Base-by-base conservation (phyloP, 2,329 filamentous ascomycete genomes). In the Sporothrix sp. region DNA sequence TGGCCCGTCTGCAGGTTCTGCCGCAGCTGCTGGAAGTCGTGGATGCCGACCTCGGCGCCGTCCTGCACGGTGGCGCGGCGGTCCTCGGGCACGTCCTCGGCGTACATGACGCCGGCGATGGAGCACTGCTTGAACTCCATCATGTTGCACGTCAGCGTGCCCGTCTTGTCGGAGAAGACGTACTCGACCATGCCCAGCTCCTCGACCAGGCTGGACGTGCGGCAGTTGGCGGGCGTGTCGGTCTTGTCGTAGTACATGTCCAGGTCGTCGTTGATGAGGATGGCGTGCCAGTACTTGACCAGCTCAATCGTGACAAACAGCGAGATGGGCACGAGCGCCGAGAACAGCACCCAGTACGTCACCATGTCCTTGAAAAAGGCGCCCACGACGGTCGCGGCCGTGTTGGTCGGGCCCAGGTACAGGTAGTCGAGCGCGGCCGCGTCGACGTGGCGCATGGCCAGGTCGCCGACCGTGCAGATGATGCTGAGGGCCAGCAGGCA, bases 281-380 rank as follows among this genome's bases (percentile, higher is more conserved):
- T 93, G n/a, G 88, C 93, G 58, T 95, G 90, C 74, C 85, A 95
- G 65, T 97, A 96, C 68, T 98, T 98, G 71, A 98, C 91, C 58
- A 98, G 78, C 68, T 98, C 93, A 48, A 98, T 82, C 0, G 93
- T 98, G 56, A 98, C 93, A 65, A 98, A 98, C 3, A 98, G 82
- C 27, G 91, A 97, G 61, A 98, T 96, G 30, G 93, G 93, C 42
- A 98, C 93, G 60, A 98, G 71, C 48, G 95, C 91, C 3, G 91
- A 97, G 68, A 96, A 98, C 32, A 98, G 70, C 28, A 98, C 91
- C 91, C 93, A 98, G 66, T 97, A 97, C 2, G 94, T 98, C 62
- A 96, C 86, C 63, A 98, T 85, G 67, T 98, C 93, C 60, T 85
- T 84, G 66, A 94, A 85, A 65, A 98, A 96, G 56, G 89, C 87